These are phyloP conservation scores for Dioscorea dumetorum DNA, from an alignment of 106 monocot species.

Conservation along the genomic window DNA sequence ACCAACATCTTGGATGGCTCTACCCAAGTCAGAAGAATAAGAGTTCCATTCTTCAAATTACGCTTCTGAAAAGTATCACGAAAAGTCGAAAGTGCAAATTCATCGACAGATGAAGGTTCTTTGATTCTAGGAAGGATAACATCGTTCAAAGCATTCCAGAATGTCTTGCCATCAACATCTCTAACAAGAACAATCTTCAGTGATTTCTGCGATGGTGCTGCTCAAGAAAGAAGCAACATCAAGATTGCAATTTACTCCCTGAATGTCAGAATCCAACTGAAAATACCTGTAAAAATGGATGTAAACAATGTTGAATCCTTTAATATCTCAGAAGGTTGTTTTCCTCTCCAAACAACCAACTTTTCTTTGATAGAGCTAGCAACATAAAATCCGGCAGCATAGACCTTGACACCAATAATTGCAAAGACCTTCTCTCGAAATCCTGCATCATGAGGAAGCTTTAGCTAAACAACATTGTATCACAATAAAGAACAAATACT, in stretches of 20 bases:
- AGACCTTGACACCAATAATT: conserved; percentile 76
- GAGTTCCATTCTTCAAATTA: conserved; percentile 53
- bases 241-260: neutral
- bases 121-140: conserved; percentile 60
- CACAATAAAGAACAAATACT: neutral
- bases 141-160: conserved; percentile 81
- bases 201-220: conserved; percentile 58
- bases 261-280: neutral
- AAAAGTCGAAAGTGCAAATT: conserved; percentile 44
- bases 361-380: conserved; percentile 16
- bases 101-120: conserved; percentile 36
- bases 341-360: conserved; percentile 42
- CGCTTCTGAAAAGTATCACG: conserved; percentile 51
- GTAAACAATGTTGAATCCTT: conserved; percentile 44
- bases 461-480: neutral
- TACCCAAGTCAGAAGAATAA: conserved; percentile 55
- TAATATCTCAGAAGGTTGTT: conserved; percentile 22
- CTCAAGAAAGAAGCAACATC: neutral
- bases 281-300: conserved; percentile 37
- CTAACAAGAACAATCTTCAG: conserved; percentile 57
- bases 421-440: conserved; percentile 85
- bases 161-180: conserved; percentile 80
- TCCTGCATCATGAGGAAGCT: conserved; percentile 24
- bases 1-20: conserved; percentile 74
- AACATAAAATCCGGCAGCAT: conserved; percentile 70